phyloP scores from a whole-genome alignment of 1,284 basidiomycete species.

The Inonotus obliquus region DNA sequence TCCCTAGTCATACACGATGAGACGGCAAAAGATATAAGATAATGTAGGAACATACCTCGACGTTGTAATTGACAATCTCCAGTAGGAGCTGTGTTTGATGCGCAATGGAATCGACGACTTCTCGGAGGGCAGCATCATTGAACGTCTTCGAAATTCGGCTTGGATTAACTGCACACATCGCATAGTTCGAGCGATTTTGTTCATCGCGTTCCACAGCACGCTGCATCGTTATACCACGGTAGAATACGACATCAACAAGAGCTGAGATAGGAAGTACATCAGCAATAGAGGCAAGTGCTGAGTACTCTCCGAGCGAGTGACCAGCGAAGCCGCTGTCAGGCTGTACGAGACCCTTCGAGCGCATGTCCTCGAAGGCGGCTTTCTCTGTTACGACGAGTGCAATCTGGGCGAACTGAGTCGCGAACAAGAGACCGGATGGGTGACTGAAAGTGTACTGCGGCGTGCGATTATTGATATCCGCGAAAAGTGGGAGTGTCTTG shows the following conservation, averaged over 20 bases:
- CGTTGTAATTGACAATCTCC: conserved; percentile 98
- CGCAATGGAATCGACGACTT: conserved; percentile 91
- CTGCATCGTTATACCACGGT: conserved; percentile 99
- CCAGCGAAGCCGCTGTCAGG: conserved; percentile 91
- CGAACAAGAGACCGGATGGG: conserved; percentile 91
- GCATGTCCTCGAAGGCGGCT: conserved; percentile 98
- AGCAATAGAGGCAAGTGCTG: conserved; percentile 94
- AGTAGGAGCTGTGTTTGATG: conserved; percentile 75
- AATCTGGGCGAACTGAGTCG: conserved; percentile 98
- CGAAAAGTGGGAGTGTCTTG: conserved; percentile 91
- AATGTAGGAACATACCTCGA: conserved; percentile 61
- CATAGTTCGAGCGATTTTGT: conserved; percentile 91
- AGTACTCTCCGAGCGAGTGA: conserved; percentile 98
- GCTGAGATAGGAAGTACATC: conserved; percentile 93
- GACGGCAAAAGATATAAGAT: conserved; percentile 13
- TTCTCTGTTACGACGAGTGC: conserved; percentile 97
- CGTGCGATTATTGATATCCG: conserved; percentile 88
- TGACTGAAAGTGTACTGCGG: conserved; percentile 97
- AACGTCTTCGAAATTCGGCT: conserved; percentile 92
- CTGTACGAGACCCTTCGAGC: conserved; percentile 91
- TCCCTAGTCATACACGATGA: conserved; percentile 42
- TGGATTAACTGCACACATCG: conserved; percentile 98
- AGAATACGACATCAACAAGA: conserved; percentile 98
- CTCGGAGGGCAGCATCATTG: conserved; percentile 87
- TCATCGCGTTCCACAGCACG: conserved; percentile 94